Evolutionary conservation across 1,284 basidiomycete species (phyloP).

Genomic region (Coniferiporia weirii): DNA sequence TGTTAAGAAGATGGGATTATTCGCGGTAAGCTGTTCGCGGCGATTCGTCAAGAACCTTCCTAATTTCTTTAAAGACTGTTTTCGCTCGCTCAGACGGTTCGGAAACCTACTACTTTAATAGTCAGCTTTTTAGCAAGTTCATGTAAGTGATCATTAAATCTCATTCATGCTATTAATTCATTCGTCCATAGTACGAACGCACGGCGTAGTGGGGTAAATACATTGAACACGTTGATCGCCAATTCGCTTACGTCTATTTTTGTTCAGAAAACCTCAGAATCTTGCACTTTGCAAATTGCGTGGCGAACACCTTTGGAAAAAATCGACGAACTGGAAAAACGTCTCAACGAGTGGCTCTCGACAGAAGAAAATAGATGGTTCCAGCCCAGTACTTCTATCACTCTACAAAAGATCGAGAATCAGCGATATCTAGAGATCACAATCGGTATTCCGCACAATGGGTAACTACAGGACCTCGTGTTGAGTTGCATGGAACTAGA

Average conservation of each 20-base stretch:
- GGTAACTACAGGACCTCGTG: conserved; percentile 35
- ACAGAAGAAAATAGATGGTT: conserved; percentile 76
- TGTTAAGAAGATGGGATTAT: conserved; percentile 73
- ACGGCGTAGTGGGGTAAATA: conserved; percentile 54
- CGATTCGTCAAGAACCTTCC: background rate
- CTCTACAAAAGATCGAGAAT: conserved; percentile 54
- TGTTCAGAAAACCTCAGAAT: conserved; percentile 60
- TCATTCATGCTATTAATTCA: background rate
- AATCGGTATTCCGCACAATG: conserved; percentile 64
- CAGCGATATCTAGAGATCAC: conserved; percentile 63
- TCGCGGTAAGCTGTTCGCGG: conserved; percentile 42
- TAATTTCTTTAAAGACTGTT: conserved; percentile 41
- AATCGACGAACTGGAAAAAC: conserved; percentile 58
- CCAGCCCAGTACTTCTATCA: conserved; percentile 57
- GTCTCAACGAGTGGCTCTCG: conserved; percentile 65
- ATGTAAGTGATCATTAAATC: conserved; percentile 42
- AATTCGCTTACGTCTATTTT: conserved; percentile 9
- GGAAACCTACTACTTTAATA: conserved; percentile 75
- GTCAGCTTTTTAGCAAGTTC: conserved; percentile 64
- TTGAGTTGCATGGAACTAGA: conserved; percentile 18
- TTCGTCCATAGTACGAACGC: conserved; percentile 51
- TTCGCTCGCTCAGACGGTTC: conserved; percentile 65
- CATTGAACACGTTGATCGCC: background rate
- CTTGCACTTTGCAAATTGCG: conserved; percentile 60
- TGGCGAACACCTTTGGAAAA: conserved; percentile 70